Conservation (phyloP, 768 basidiomycete genomes). For the Termitomyces sp. region DNA sequence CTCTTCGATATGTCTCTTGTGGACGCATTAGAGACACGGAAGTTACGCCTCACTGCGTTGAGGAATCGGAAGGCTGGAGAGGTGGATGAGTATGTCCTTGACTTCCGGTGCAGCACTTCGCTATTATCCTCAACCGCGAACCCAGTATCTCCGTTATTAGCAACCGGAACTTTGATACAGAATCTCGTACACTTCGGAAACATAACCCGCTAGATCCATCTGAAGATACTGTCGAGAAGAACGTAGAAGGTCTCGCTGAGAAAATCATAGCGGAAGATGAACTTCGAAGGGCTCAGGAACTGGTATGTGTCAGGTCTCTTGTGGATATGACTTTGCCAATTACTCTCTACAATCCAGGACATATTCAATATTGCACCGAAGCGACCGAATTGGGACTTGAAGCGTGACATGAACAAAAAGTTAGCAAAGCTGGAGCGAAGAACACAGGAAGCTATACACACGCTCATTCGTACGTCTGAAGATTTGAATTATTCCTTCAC, state of each 20-base stretch:
- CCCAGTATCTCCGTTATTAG: slow-evolving; percentile 48
- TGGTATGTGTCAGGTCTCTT: slow-evolving; percentile 44
- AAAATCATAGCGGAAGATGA: slow-evolving; percentile 84
- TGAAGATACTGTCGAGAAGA: slow-evolving; percentile 84
- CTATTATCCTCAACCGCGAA: background rate
- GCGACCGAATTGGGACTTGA: slow-evolving; percentile 94
- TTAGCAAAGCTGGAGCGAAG: slow-evolving; percentile 82
- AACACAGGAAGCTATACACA: slow-evolving; percentile 90
- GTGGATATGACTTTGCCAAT: background rate
- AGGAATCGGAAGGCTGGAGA: slow-evolving; percentile 66
- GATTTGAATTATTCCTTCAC: background rate
- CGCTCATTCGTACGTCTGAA: slow-evolving; percentile 73
- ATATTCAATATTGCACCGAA: slow-evolving; percentile 97
- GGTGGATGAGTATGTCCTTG: slow-evolving; percentile 30
- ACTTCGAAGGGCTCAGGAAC: slow-evolving; percentile 75
- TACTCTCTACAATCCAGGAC: slow-evolving; percentile 48
- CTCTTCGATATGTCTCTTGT: slow-evolving; percentile 46
- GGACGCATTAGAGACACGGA: slow-evolving; percentile 75
- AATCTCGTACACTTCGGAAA: slow-evolving; percentile 73
- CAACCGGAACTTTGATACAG: slow-evolving; percentile 86
- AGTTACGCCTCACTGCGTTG: slow-evolving; percentile 73
- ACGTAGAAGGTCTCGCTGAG: slow-evolving; percentile 80
- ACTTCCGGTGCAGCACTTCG: background rate
- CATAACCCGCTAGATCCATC: slow-evolving; percentile 49
- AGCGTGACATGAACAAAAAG: slow-evolving; percentile 90